A percentile compares a stretch with the other conserved stretches of the same genome.
Conservation (phyloP, 306 rosid genomes). For the Cicer arietinum region DNA sequence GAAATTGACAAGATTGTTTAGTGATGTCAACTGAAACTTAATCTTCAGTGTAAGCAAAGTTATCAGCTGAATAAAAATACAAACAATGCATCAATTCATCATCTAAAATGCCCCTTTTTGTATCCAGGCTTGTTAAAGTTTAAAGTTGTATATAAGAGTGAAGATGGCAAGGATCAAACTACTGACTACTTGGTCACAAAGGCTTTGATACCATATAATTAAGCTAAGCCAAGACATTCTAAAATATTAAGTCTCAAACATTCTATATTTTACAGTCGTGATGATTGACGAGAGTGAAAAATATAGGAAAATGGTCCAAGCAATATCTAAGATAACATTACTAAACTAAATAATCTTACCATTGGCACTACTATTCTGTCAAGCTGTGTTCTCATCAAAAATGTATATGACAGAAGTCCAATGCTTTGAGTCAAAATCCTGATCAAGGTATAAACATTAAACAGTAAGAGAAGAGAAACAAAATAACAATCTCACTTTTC, state of each 20-base stretch:
- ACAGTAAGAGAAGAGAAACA: conserved; percentile 28
- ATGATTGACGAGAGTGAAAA: conserved; percentile 21
- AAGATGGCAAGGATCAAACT: conserved; percentile 8
- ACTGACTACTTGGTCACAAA: conserved; percentile 13
- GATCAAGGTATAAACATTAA: conserved; percentile 39
- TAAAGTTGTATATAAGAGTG: conserved; percentile 12
- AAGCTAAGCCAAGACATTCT: conserved; percentile 25
- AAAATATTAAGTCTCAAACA: neutral
- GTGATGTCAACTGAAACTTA: conserved; percentile 18
- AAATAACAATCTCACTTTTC: conserved; percentile 33
- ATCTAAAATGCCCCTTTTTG: neutral
- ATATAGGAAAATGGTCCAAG: neutral
- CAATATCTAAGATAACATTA: conserved; percentile 20
- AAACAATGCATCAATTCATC: conserved; percentile 29
- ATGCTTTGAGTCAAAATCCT: conserved; percentile 87
- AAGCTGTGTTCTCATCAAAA: conserved; percentile 64
- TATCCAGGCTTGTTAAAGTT: conserved; percentile 18
- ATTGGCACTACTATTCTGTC: conserved; percentile 94
- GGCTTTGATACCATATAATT: conserved; percentile 1
- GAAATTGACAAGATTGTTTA: conserved; percentile 47
- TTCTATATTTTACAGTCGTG: conserved; percentile 3
- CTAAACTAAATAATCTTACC: conserved; percentile 61
- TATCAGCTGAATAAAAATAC: conserved; percentile 37
- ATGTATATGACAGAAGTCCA: conserved; percentile 93
- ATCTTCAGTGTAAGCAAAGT: conserved; percentile 11